Base-by-base conservation (phyloP, 2,329 filamentous ascomycete species). In the Conoideocrella luteorostrata region DNA sequence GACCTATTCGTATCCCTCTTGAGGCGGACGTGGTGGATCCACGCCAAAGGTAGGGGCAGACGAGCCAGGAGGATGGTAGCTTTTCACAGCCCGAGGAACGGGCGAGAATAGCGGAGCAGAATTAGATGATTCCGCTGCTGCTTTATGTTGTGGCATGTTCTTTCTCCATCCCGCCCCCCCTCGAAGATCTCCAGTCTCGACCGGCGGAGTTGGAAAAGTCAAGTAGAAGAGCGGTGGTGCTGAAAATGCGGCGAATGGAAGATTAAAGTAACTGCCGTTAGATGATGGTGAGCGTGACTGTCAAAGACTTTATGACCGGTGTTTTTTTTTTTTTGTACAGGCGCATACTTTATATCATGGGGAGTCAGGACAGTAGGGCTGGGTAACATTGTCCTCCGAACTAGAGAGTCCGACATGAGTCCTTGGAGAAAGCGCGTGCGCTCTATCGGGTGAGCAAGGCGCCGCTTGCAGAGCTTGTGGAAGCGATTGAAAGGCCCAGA, bases 1-100 rank as follows among this genome's bases (percentile, higher is more conserved):
- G 20, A 80, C 77, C 77, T 75, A 81, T 62, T 81, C 77, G 53
- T 61, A 68, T 32, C 77, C 76, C 35, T 72, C 67, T 39, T 61
- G 71, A 42, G 77, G 62, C n/a, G 72, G 68, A 2, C 77, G 70
- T 20, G 77, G 77, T 3, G 77, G 77, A 44, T 80, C 75, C 22
- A 73, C 56, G 13, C 56, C 59, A 15, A 58, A 63, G 6, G 43
- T 46, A 20, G 50, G 18, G 13, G 29, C 28, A n/a, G 45, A 36
- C 11, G 22, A 40, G 12, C 13, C 43, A 15, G 41, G 47, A 43
- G 13, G 52, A 48, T 12, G 30, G 3, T 24, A 18, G 10, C 20
- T 18, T 10, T 26, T 37, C 7, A 26, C 13, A 17, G 15, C 6
- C 29, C 11, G 41, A 15, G 13, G 41, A 5, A 44, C 41, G 24